These are phyloP conservation scores for Colletotrichum sp. DNA, from an alignment of 2,329 filamentous ascomycete genomes.

Conservation along the genomic window DNA sequence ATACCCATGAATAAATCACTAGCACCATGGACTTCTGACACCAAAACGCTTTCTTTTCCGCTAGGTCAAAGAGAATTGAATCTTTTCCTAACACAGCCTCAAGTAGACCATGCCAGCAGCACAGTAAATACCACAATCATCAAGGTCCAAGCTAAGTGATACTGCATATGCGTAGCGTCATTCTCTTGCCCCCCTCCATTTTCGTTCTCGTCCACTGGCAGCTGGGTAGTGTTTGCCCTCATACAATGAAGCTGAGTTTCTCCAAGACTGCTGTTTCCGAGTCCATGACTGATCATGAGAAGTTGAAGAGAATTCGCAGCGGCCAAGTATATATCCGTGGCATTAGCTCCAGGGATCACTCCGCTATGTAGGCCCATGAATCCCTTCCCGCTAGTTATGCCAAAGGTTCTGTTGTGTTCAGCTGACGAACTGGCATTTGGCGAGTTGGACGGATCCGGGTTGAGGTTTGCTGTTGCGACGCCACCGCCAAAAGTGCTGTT, in stretches of 20 bases:
- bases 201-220: neutral
- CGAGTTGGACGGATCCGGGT: neutral
- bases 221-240: neutral
- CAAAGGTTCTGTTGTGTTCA: neutral
- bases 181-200: neutral
- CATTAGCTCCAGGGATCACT: neutral
- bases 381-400: neutral
- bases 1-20: no score
- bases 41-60: no score
- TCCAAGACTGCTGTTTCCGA: neutral
- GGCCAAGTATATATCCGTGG: neutral
- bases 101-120: neutral
- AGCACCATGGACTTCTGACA: no score
- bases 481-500: neutral
- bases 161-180: no score
- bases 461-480: neutral
- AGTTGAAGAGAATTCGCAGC: neutral
- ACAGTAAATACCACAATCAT: neutral
- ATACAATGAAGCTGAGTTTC: neutral
- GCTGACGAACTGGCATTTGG: neutral
- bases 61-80: no score
- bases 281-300: neutral
- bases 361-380: neutral
- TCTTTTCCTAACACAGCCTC: no score
- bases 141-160: neutral